A percentile compares a stretch with the other conserved stretches of the same genome.
These are phyloP conservation scores for Ophiocordyceps australis DNA, from an alignment of 2,329 filamentous ascomycete species.

Conservation along the genomic window DNA sequence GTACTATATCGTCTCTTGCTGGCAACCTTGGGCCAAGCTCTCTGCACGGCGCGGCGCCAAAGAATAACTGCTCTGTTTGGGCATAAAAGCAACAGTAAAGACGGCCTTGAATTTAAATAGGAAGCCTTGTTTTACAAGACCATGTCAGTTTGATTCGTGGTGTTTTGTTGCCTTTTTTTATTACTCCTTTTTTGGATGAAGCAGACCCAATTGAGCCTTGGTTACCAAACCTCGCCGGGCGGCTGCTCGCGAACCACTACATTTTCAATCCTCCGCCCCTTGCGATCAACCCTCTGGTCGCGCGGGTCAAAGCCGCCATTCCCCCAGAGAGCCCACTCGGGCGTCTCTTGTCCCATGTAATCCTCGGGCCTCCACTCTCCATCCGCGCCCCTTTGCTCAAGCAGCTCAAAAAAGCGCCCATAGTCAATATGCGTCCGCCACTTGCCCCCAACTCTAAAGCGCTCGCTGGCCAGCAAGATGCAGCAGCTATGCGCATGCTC, in stretches of 20 bases:
- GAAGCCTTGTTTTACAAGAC: no score
- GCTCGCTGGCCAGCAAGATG: slow-evolving; percentile 63
- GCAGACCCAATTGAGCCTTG: no score
- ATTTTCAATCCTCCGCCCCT: slow-evolving; percentile 48
- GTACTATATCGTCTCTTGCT: no score
- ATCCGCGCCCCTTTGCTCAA: slow-evolving; percentile 48
- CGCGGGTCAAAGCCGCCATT: slow-evolving; percentile 87
- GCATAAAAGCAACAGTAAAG: no score
- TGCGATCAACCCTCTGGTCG: slow-evolving; percentile 73
- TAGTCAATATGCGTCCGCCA: slow-evolving; percentile 95
- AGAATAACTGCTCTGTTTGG: no score
- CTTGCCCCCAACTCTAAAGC: slow-evolving; percentile 58
- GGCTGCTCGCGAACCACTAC: slow-evolving; percentile 14
- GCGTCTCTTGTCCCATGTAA: slow-evolving; percentile 70
- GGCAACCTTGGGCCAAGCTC: no score
- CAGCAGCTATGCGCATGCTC: slow-evolving; percentile 95
- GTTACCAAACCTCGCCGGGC: slow-evolving; percentile 4
- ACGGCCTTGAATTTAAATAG: no score
- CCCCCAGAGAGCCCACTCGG: slow-evolving; percentile 90
- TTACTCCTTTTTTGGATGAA: no score
- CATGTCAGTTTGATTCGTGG: no score
- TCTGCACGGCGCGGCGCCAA: no score
- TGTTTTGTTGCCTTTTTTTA: no score
- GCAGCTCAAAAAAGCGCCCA: slow-evolving; percentile 65
- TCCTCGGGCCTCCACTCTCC: slow-evolving; percentile 72